Conservation (phyloP, 148 eudicot genomes). For the Amaranthus hypochondriacus region DNA sequence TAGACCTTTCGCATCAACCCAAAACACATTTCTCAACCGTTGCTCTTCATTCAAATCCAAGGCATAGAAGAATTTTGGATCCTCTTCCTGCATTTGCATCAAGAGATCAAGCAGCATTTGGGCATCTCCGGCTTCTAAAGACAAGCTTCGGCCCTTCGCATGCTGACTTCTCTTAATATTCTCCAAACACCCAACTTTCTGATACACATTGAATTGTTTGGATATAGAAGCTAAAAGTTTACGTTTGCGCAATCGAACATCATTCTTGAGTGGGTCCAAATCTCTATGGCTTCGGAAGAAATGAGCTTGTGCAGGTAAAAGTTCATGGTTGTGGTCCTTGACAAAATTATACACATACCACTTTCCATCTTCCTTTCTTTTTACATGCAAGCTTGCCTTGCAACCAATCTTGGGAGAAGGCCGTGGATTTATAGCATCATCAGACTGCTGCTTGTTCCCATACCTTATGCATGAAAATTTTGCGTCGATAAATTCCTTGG, state of each 20-base stretch:
- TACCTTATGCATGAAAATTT: slow-evolving; percentile 68
- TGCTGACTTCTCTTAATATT: slow-evolving; percentile 41
- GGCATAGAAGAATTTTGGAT: slow-evolving; percentile 56
- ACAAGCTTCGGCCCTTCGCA: slow-evolving; percentile 46
- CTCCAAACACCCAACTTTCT: slow-evolving; percentile 41
- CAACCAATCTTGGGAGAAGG: slow-evolving; percentile 80
- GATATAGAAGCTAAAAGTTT: slow-evolving; percentile 47
- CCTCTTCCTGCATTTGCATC: slow-evolving; percentile 63
- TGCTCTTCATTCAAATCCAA: slow-evolving; percentile 66
- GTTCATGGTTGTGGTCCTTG: slow-evolving; percentile 71
- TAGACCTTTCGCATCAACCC: slow-evolving; percentile 64
- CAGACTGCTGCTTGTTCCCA: slow-evolving; percentile 68
- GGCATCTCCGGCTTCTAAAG: slow-evolving; percentile 57
- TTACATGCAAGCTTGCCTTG: slow-evolving; percentile 72
- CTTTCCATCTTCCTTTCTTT: slow-evolving; percentile 54
- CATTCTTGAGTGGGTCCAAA: slow-evolving; percentile 45
- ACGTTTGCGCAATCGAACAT: slow-evolving; percentile 45
- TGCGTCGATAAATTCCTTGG: slow-evolving; percentile 67
- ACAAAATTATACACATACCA: slow-evolving; percentile 61
- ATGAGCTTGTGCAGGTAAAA: slow-evolving; percentile 60
- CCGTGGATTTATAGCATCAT: slow-evolving; percentile 66
- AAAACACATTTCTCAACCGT: slow-evolving; percentile 55
- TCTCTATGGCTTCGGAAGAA: slow-evolving; percentile 61
- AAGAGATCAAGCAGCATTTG: slow-evolving; percentile 50
- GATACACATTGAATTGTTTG: slow-evolving; percentile 48